A percentile compares a stretch with the other conserved stretches of the same genome.
Conservation (phyloP, 1,139 yeast species). For the Pichia cactophila region DNA sequence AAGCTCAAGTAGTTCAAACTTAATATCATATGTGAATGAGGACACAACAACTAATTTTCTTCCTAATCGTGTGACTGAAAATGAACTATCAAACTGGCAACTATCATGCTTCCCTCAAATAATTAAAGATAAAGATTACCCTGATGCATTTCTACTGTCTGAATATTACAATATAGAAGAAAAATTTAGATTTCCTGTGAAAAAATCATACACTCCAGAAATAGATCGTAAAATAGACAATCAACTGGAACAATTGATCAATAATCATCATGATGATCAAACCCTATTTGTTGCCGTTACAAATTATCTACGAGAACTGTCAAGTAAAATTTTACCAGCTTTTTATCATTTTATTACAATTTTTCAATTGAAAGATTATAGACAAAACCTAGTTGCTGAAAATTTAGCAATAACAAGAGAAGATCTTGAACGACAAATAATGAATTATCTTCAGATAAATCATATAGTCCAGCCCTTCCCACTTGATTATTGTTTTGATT, state of each 20-base stretch:
- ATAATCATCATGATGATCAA: slow-evolving; percentile 24
- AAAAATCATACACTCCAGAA: slow-evolving; percentile 13
- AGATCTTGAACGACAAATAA: slow-evolving; percentile 14
- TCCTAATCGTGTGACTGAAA: neutral
- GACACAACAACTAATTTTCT: neutral
- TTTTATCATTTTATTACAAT: slow-evolving; percentile 18
- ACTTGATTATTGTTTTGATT: slow-evolving; percentile 20
- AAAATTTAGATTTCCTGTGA: slow-evolving; percentile 3
- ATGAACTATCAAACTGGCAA: slow-evolving; percentile 14
- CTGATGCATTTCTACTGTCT: neutral
- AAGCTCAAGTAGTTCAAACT: neutral
- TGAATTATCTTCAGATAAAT: slow-evolving; percentile 19
- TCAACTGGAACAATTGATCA: slow-evolving; percentile 14
- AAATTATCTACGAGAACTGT: slow-evolving; percentile 19
- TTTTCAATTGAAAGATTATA: slow-evolving; percentile 17
- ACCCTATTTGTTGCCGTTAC: slow-evolving; percentile 21
- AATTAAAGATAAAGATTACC: neutral
- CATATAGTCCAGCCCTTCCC: slow-evolving; percentile 23
- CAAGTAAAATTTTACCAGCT: slow-evolving; percentile 18
- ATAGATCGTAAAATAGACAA: slow-evolving; percentile 19
- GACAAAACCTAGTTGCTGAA: slow-evolving; percentile 12
- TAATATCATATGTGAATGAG: neutral
- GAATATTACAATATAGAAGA: neutral
- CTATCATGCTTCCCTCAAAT: slow-evolving; percentile 20
- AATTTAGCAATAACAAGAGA: neutral